phyloP scores from a whole-genome alignment of 208 protist genomes.

The Crithidia expoeki region DNA sequence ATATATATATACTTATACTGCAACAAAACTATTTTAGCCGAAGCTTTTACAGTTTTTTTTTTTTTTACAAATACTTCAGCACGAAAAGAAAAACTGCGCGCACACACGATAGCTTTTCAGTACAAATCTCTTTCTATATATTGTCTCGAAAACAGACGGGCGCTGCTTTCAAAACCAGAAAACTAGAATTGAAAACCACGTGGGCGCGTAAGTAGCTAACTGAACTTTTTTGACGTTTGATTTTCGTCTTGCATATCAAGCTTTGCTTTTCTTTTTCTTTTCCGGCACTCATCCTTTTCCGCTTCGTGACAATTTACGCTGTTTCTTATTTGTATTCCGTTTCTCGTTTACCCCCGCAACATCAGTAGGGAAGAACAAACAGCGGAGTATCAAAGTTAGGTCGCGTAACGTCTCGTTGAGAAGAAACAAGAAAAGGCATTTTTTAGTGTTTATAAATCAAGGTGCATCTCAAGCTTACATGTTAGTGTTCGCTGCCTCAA shows the following conservation, averaged over 20 bases:
- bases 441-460: slow-evolving; percentile 3
- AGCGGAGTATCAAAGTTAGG: slow-evolving; percentile 1
- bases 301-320: slow-evolving; percentile 2
- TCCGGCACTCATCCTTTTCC: neutral
- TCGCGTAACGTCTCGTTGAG: neutral
- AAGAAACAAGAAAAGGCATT: neutral
- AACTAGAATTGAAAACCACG: neutral
- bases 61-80: no score
- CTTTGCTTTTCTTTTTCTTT: slow-evolving; percentile 1
- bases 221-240: slow-evolving; percentile 1
- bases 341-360: slow-evolving; percentile 10
- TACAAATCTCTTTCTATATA: neutral
- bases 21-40: neutral
- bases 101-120: neutral
- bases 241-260: neutral
- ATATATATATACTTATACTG: slow-evolving; percentile 3
- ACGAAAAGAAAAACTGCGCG: neutral
- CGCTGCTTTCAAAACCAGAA: slow-evolving; percentile 3
- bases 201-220: neutral
- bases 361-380: slow-evolving; percentile 13
- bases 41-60: neutral
- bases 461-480: slow-evolving; percentile 10
- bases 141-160: slow-evolving; percentile 1
- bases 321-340: neutral
- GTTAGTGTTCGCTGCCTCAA: neutral